phyloP scores from a whole-genome alignment of 2,329 filamentous ascomycete species.

The Ilyonectria sp. region DNA sequence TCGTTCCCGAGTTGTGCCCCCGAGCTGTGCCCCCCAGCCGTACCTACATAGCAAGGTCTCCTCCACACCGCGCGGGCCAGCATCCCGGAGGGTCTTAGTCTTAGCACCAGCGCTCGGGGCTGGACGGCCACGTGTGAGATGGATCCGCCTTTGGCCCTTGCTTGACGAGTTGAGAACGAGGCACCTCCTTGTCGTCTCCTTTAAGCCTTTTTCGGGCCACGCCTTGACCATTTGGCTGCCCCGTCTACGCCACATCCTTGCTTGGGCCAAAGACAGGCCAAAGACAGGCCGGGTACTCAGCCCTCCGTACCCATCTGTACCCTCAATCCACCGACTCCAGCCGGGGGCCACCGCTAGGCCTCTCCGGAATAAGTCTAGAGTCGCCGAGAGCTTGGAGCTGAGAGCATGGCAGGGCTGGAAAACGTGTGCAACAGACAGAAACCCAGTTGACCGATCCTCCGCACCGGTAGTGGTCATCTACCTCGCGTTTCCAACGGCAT shows the following conservation, averaged over 20 bases:
- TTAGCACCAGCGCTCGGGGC: constrained; percentile 34
- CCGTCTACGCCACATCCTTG: constrained; percentile 26
- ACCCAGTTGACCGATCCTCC: not conserved
- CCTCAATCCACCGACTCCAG: not conserved
- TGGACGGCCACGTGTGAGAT: constrained; percentile 47
- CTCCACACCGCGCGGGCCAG: constrained; percentile 33
- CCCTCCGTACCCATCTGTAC: constrained; percentile 31
- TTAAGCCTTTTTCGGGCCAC: constrained; percentile 35
- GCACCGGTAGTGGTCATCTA: not conserved
- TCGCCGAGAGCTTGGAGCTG: constrained; percentile 18
- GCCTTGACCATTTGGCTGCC: constrained; percentile 33
- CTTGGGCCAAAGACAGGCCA: constrained; percentile 29
- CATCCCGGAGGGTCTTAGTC: constrained; percentile 33
- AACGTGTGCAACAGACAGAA: constrained; percentile 9
- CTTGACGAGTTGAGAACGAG: constrained; percentile 42
- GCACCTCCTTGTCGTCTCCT: constrained; percentile 34
- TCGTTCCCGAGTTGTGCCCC: not conserved
- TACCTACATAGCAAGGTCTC: constrained; percentile 6
- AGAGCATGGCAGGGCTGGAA: constrained; percentile 29
- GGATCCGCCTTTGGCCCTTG: constrained; percentile 43
- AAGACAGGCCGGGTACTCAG: constrained; percentile 21
- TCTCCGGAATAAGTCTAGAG: constrained; percentile 17
- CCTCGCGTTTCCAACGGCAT: constrained; percentile 30
- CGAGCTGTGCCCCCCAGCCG: not conserved
- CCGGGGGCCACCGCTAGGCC: not conserved